Base-by-base conservation (phyloP, 352 stramenopile species). In the Phytophthora colocasiae region DNA sequence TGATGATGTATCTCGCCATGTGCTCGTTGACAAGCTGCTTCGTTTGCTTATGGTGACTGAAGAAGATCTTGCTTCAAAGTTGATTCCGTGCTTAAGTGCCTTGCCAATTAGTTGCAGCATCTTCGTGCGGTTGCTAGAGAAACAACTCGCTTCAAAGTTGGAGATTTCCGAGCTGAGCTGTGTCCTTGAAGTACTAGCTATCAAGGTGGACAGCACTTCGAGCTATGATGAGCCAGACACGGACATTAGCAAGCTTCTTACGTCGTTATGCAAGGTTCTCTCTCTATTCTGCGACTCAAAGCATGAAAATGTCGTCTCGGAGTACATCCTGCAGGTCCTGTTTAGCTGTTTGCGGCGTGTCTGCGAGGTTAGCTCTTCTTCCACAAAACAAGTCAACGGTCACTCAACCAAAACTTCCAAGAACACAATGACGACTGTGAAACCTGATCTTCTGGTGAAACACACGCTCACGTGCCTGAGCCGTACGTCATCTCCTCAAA, bases 321-420 rank as follows among this genome's bases (percentile, higher is more conserved):
- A 95, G 59, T 95, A 95, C 68, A 75, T 92, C n/a, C 55, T 93
- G 15, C 87, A 95, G 64, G 77, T 95, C 14, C 63, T 95, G 17
- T 95, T 93, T 56, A 78, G 76, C 27, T 93, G 87, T 34, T 66
- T 95, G 52, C 83, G 87, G 56, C 84, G 83, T 40, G 76, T 91
- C 7, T 95, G 87, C 32, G 79, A 93, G 49, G 57, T 64, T 6
- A 63, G 41, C 15, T 63, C 55, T 7, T 50, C 60, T 10, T 50
- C 47, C 24, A 57, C 24, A 5, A 66, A 52, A 11, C 26, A 62
- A 48, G 31, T 11, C 34, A 68, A 60, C n/a, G 60, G 44, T 38
- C 15, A 10, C 17, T 29, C 34, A 3, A 22, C 11, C 17, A 87
- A 86, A 58, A 39, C 53, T 15, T 40, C 38, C 1, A 66, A 75